Evolutionary conservation across 176 grass and related monocot species (phyloP).

Genomic region (Triticum dicoccoides): DNA sequence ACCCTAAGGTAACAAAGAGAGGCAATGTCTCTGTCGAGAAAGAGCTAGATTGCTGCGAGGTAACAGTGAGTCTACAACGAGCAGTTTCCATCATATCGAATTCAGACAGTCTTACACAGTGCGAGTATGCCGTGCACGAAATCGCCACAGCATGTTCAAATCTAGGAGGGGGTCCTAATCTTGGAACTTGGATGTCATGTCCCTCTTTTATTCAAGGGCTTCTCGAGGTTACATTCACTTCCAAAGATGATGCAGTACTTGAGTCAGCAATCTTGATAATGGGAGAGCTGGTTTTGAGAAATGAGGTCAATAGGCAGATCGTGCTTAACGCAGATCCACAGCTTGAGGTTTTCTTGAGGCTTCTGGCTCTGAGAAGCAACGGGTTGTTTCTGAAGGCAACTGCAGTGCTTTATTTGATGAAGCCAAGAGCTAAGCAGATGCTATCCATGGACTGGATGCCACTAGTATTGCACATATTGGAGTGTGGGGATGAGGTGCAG

Average conservation of each 20-base stretch:
- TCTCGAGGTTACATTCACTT: conserved; percentile 92
- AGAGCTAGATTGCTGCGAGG: conserved; percentile 35
- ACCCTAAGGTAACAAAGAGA: conserved; percentile 64
- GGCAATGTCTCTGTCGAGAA: conserved; percentile 41
- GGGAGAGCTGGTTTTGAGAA: conserved; percentile 59
- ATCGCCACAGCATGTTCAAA: conserved; percentile 68
- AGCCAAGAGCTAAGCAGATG: conserved; percentile 98
- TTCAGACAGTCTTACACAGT: conserved; percentile 65
- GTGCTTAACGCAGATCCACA: conserved; percentile 93
- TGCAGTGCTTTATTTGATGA: conserved; percentile 75
- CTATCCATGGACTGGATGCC: conserved; percentile 90
- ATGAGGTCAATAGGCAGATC: conserved; percentile 81
- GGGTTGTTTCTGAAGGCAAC: conserved; percentile 77
- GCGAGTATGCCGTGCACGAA: conserved; percentile 66
- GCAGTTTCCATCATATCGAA: conserved; percentile 71
- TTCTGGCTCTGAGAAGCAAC: conserved; percentile 72
- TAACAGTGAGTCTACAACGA: conserved; percentile 58
- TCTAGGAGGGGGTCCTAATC: conserved; percentile 41
- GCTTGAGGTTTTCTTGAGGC: conserved; percentile 88
- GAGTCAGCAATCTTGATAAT: conserved; percentile 79
- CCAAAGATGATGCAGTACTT: conserved; percentile 81
- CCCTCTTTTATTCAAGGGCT: conserved; percentile 86
- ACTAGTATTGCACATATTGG: conserved; percentile 71
- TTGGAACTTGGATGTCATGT: conserved; percentile 55
- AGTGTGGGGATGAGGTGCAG: conserved; percentile 69